These are phyloP conservation scores for Persicaria tinctoria DNA, from an alignment of 148 eudicot genomes.

Conservation along the genomic window DNA sequence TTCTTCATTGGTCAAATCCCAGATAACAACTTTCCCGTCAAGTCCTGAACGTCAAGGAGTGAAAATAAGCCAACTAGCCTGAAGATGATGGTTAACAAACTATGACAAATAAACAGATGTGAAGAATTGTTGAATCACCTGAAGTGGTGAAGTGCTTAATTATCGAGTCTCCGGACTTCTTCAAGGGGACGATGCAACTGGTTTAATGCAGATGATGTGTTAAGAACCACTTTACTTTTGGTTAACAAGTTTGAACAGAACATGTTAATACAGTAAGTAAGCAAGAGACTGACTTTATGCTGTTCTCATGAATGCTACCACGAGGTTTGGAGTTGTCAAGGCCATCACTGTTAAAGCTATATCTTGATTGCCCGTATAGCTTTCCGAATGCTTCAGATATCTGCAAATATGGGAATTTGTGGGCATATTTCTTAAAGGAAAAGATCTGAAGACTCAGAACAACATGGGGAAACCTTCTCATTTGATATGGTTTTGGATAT, in stretches of 20 bases:
- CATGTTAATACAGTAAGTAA: neutral
- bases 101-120: neutral
- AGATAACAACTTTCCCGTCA: slow-evolving; percentile 79
- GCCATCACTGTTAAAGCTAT: slow-evolving; percentile 43
- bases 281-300: slow-evolving; percentile 54
- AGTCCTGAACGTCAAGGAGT: slow-evolving; percentile 33
- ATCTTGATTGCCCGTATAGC: slow-evolving; percentile 77
- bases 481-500: neutral
- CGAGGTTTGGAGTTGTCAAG: slow-evolving; percentile 32
- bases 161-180: slow-evolving; percentile 38
- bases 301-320: slow-evolving; percentile 69
- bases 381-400: slow-evolving; percentile 89
- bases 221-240: neutral
- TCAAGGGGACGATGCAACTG: slow-evolving; percentile 75
- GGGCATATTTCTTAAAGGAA: neutral
- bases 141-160: slow-evolving; percentile 78
- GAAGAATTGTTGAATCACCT: slow-evolving; percentile 37
- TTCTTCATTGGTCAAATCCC: slow-evolving; percentile 72
- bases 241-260: neutral
- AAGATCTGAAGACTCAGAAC: neutral
- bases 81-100: neutral
- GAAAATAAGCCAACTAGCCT: neutral
- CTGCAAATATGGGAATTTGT: slow-evolving; percentile 27
- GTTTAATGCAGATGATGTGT: neutral
- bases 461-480: neutral